phyloP scores from a whole-genome alignment of 2,329 filamentous ascomycete genomes.

The Pseudogymnoascus sp. region DNA sequence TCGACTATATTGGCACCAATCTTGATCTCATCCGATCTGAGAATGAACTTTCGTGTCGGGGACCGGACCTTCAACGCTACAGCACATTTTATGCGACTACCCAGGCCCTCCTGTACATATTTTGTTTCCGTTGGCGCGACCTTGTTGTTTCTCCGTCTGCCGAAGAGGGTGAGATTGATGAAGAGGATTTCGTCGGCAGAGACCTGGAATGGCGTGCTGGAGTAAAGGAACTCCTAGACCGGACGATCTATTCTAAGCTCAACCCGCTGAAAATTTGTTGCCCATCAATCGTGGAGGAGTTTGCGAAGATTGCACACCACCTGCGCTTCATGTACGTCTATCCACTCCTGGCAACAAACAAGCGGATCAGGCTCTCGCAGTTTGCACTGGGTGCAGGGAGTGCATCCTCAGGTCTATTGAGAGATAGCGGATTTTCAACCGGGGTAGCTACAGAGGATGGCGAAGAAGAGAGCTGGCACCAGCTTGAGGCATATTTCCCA shows the following conservation, averaged over 20 bases:
- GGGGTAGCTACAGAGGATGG: constrained; percentile 33
- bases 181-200: constrained; percentile 56
- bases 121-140: constrained; percentile 96
- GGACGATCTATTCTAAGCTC: constrained; percentile 76
- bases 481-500: constrained; percentile 91
- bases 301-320: constrained; percentile 78
- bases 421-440: constrained; percentile 47
- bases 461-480: constrained; percentile 63
- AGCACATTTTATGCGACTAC: constrained; percentile 61
- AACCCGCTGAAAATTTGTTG: constrained; percentile 96
- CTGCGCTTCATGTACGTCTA: constrained; percentile 86
- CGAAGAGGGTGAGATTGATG: constrained; percentile 50
- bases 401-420: constrained; percentile 34
- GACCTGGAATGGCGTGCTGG: constrained; percentile 71
- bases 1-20: constrained; percentile 68
- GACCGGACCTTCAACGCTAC: constrained; percentile 67
- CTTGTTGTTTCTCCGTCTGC: constrained; percentile 58
- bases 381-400: constrained; percentile 48
- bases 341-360: constrained; percentile 82
- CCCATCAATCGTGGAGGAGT: constrained; percentile 81
- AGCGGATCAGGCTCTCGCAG: constrained; percentile 71
- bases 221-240: constrained; percentile 64
- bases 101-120: constrained; percentile 66
- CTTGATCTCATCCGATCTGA: constrained; percentile 65
- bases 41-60: constrained; percentile 66